These are phyloP conservation scores for Suillus plorans DNA, from an alignment of 768 basidiomycete species.

Conservation along the genomic window DNA sequence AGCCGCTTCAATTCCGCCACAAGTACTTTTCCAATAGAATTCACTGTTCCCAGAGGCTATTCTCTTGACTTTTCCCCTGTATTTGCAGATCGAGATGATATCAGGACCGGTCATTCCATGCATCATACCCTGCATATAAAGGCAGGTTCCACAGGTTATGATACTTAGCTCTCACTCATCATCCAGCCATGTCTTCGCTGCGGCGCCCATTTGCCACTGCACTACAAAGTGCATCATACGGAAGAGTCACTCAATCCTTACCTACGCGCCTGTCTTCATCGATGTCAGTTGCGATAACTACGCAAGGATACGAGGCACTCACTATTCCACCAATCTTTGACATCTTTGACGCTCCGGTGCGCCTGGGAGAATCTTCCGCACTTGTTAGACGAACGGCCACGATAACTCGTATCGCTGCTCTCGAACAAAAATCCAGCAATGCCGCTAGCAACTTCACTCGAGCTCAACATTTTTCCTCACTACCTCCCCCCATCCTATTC, in stretches of 20 bases:
- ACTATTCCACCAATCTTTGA: constrained; percentile 41
- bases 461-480: constrained; percentile 17
- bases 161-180: neutral
- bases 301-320: constrained; percentile 8
- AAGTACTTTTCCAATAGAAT: constrained; percentile 1
- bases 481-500: constrained; percentile 46
- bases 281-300: constrained; percentile 8
- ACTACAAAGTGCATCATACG: constrained; percentile 8
- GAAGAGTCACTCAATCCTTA: constrained; percentile 12
- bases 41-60: neutral
- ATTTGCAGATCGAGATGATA: constrained; percentile 1
- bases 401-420: constrained; percentile 8
- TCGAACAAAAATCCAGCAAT: constrained; percentile 7
- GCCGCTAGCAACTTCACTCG: constrained; percentile 18
- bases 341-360: constrained; percentile 50
- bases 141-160: neutral
- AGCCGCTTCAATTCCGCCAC: constrained; percentile 22
- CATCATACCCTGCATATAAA: constrained; percentile 18
- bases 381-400: constrained; percentile 20
- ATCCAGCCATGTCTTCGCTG: constrained; percentile 18
- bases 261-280: constrained; percentile 17
- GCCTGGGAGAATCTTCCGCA: constrained; percentile 36
- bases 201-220: constrained; percentile 10
- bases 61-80: neutral
- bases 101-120: constrained; percentile 5